A percentile compares a stretch with the other conserved stretches of the same genome.
These are phyloP conservation scores for Ceratobasidium papillatum DNA, from an alignment of 1,284 basidiomycete species.

Conservation along the genomic window DNA sequence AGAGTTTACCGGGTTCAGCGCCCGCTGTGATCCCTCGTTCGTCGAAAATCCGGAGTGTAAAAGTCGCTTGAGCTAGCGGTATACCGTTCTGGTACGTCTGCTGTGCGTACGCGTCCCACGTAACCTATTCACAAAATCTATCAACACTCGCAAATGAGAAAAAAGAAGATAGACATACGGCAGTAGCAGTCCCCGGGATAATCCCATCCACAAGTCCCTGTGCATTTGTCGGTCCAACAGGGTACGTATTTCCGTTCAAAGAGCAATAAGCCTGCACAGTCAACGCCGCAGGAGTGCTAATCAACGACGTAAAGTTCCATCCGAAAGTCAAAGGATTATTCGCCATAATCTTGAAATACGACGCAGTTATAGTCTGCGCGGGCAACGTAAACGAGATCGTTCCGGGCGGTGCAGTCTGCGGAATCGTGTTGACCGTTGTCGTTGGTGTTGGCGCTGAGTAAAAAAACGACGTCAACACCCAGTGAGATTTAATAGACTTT, in stretches of 20 bases:
- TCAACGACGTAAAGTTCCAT: conserved; percentile 87
- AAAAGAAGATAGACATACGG: background rate
- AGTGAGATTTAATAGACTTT: background rate
- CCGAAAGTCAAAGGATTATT: conserved; percentile 82
- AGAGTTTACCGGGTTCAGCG: conserved; percentile 70
- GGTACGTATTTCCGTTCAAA: conserved; percentile 84
- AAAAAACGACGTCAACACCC: background rate
- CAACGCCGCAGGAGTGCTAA: conserved; percentile 71
- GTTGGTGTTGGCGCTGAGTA: background rate
- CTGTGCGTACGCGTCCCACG: conserved; percentile 85
- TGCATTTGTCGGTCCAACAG: conserved; percentile 72
- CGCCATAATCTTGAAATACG: conserved; percentile 88
- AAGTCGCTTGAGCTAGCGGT: conserved; percentile 76
- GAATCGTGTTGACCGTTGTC: conserved; percentile 53
- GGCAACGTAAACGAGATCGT: conserved; percentile 79
- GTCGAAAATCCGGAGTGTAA: conserved; percentile 82
- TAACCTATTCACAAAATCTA: conserved; percentile 55
- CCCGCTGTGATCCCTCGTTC: conserved; percentile 73
- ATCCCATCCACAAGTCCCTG: conserved; percentile 59
- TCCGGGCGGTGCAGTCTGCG: conserved; percentile 69
- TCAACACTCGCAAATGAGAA: background rate
- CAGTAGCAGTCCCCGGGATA: conserved; percentile 72
- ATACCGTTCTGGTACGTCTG: conserved; percentile 70
- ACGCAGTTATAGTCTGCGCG: conserved; percentile 73
- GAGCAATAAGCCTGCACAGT: conserved; percentile 85